These are phyloP conservation scores for Trametes sp. DNA, from an alignment of 1,284 basidiomycete species.

Conservation along the genomic window DNA sequence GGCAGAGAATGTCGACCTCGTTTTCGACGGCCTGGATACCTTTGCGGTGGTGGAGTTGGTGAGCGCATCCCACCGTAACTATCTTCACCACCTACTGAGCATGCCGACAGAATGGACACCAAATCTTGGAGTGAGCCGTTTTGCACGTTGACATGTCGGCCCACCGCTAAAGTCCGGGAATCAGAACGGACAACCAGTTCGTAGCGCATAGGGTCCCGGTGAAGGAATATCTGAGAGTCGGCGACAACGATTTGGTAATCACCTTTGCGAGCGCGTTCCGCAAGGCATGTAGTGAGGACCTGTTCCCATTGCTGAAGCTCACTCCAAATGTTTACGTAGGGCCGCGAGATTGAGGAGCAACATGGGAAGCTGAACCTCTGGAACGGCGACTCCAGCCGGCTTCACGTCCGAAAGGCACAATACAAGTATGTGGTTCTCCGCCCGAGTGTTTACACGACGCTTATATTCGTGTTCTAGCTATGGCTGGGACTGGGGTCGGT, in stretches of 20 bases:
- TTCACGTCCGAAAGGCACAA: conserved; percentile 90
- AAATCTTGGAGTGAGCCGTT: conserved; percentile 65
- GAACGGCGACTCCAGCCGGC: conserved; percentile 89
- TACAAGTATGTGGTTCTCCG: conserved; percentile 67
- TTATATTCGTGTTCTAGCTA: conserved; percentile 54
- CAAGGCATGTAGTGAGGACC: conserved; percentile 50
- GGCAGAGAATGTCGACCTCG: conserved; percentile 67
- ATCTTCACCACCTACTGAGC: neutral
- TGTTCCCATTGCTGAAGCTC: neutral
- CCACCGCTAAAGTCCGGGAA: neutral
- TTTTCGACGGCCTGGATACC: conserved; percentile 91
- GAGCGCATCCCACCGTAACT: conserved; percentile 37
- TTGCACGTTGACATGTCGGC: neutral
- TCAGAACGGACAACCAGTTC: conserved; percentile 82
- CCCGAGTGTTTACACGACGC: neutral
- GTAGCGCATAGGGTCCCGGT: conserved; percentile 68
- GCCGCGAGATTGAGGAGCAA: conserved; percentile 68
- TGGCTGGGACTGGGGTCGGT: conserved; percentile 86
- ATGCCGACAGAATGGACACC: conserved; percentile 66
- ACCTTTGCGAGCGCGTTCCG: conserved; percentile 80
- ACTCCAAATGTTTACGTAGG: conserved; percentile 48
- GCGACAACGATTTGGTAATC: conserved; percentile 73
- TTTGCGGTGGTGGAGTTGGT: conserved; percentile 78
- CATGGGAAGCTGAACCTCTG: conserved; percentile 70
- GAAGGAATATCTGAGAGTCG: conserved; percentile 59